Base-by-base conservation (phyloP, 139 green algal species). In the Micractinium conductrix region DNA sequence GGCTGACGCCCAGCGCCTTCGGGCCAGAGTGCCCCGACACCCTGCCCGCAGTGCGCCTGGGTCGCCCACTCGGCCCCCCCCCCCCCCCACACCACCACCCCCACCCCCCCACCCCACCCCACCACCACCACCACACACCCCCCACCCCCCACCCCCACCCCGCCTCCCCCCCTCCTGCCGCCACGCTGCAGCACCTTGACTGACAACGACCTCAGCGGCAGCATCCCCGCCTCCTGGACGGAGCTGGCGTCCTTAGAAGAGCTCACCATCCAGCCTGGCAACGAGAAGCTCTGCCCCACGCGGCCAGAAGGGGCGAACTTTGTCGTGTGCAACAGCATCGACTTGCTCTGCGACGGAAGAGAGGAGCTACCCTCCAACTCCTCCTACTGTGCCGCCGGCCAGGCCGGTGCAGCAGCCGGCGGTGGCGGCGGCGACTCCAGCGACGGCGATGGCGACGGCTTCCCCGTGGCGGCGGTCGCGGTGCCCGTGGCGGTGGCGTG, bases 191-290 rank as follows among this genome's bases (percentile, higher is more conserved):
- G 69, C 22, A 68, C 65, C 8, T 4, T 84, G 10, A 24, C 35
- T 0, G 30, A 33, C 21, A 87, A 87, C n/a, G 44, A 65, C 28
- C 30, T 87, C 21, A 68, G 48, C 5, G 84, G 84, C 38, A 44
- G 12, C 30, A 50, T 87, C 5, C 84, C 84, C 0, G 2, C 53
- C 26, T 65, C 35, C 67, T 90, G 72, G 80, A 26, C 45, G 5
- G 17, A 67, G 16, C 28, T 85, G 14, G 1, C 42, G 2, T 22
- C 43, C 17, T 60, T 89, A 10, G 12, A 45, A 17, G 17, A 43
- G 6, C 26, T 89, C 28, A 65, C 37, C 24, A 12, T 84, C 30
- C 70, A 78, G 5, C 85, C 85, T 0, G 85, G 80, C 45, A 89
- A 89, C 80, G 35, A 42, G 4, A 26, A 37, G 24, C 44, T 89